phyloP scores from a whole-genome alignment of 208 protist species.

The Trypanosoma avium region DNA sequence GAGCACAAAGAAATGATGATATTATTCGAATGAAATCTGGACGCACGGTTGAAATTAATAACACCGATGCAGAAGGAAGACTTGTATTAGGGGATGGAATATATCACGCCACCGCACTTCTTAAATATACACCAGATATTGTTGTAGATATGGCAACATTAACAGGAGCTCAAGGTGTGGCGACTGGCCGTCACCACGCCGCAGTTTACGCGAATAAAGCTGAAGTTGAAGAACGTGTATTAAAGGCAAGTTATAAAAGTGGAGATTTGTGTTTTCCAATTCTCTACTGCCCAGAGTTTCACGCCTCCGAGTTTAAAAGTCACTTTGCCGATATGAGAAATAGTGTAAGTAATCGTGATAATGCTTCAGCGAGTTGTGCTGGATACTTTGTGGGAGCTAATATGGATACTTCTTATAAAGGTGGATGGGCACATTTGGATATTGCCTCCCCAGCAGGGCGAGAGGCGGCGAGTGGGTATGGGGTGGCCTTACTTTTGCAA shows the following conservation, averaged over 20 bases:
- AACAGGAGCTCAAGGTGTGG: slow-evolving; percentile 88
- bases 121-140: slow-evolving; percentile 71
- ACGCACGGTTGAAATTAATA: slow-evolving; percentile 91
- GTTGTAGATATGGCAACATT: slow-evolving; percentile 93
- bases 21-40: slow-evolving; percentile 89
- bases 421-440: slow-evolving; percentile 87
- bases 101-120: slow-evolving; percentile 79
- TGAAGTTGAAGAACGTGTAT: slow-evolving; percentile 52
- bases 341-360: slow-evolving; percentile 59
- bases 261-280: slow-evolving; percentile 89
- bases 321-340: slow-evolving; percentile 75
- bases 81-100: slow-evolving; percentile 91
- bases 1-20: slow-evolving; percentile 84
- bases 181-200: slow-evolving; percentile 78
- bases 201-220: slow-evolving; percentile 82
- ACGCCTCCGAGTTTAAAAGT: slow-evolving; percentile 69
- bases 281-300: slow-evolving; percentile 87
- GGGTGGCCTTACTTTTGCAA: slow-evolving; percentile 66
- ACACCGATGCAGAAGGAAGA: slow-evolving; percentile 93
- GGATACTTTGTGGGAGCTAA: slow-evolving; percentile 81
- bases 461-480: slow-evolving; percentile 75
- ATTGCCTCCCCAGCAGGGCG: slow-evolving; percentile 66
- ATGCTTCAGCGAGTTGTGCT: slow-evolving; percentile 81
- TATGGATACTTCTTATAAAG: slow-evolving; percentile 56
- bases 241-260: slow-evolving; percentile 42